Evolutionary conservation across 306 rosid genomes (phyloP).

Genomic region (Pterocarpus santalinus): DNA sequence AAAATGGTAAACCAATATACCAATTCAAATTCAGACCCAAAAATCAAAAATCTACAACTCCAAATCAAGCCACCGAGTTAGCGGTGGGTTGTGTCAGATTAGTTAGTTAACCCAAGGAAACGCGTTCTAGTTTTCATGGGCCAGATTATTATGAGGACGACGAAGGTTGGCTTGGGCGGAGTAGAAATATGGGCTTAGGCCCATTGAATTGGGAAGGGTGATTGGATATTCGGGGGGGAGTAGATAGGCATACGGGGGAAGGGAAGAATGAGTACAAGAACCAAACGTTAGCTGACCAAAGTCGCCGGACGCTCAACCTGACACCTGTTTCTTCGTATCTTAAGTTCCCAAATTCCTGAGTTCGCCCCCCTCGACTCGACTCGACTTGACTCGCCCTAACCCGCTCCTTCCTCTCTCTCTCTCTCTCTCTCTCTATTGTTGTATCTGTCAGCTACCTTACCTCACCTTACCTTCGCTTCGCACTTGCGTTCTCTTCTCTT

Average conservation of each 20-base stretch:
- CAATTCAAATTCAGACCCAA: too few species aligned
- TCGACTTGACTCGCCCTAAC: conserved; percentile 49
- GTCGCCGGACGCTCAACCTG: conserved; percentile 27
- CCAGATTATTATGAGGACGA: too few species aligned
- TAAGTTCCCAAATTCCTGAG: conserved; percentile 21
- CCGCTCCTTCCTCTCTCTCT: conserved; percentile 16
- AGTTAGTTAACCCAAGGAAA: too few species aligned
- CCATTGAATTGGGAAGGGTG: neutral
- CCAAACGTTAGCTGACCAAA: conserved; percentile 42
- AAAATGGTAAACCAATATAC: too few species aligned
- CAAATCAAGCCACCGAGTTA: too few species aligned
- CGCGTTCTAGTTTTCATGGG: too few species aligned
- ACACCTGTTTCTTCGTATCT: conserved; percentile 19
- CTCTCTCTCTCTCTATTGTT: conserved; percentile 1
- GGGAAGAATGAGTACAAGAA: neutral
- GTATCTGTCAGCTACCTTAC: conserved; percentile 41
- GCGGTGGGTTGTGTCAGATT: too few species aligned
- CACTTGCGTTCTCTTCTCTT: neutral
- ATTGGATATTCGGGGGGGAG: neutral
- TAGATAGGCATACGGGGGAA: neutral
- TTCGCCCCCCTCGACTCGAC: neutral
- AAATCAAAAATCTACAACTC: too few species aligned
- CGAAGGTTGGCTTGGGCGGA: neutral
- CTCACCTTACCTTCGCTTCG: neutral
- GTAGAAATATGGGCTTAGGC: neutral